Evolutionary conservation across 73 alveolate genomes (phyloP).

Genomic region (Paramecium bursaria): DNA sequence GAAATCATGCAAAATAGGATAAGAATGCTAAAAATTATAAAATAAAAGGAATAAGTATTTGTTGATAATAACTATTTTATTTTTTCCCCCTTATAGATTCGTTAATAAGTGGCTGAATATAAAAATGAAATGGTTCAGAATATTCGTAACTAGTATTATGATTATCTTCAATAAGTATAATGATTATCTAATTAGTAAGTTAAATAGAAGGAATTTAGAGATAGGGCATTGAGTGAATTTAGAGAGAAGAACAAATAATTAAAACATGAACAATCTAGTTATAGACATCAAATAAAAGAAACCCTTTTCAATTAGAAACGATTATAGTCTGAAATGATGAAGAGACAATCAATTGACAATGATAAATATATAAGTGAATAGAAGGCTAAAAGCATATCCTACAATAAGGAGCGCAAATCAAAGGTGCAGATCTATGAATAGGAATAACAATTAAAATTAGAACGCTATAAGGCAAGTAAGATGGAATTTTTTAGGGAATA

Average conservation of each 20-base stretch:
- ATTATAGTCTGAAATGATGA: slow-evolving; percentile 15
- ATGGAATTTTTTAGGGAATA: not conserved
- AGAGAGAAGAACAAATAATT: slow-evolving; percentile 31
- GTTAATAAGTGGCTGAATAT: not conserved
- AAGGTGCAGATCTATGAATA: slow-evolving; percentile 5
- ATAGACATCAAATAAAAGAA: not conserved
- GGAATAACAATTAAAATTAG: slow-evolving; percentile 8
- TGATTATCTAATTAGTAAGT: slow-evolving; percentile 21
- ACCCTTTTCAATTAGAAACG: slow-evolving; percentile 4
- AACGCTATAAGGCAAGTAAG: not conserved
- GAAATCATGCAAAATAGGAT: slow-evolving; percentile 28
- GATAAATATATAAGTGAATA: slow-evolving; percentile 2
- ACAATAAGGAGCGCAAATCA: slow-evolving; percentile 6
- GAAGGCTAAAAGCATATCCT: slow-evolving; percentile 16
- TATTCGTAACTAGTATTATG: slow-evolving; percentile 15
- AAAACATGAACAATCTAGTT: not conserved
- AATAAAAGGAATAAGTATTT: not conserved
- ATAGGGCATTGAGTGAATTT: not conserved
- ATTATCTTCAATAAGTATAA: slow-evolving; percentile 12
- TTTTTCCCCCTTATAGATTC: no score
- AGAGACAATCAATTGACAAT: slow-evolving; percentile 2
- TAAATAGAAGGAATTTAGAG: slow-evolving; percentile 14
- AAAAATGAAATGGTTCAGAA: slow-evolving; percentile 12
- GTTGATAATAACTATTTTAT: not conserved
- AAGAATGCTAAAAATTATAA: slow-evolving; percentile 1